phyloP scores from a whole-genome alignment of 1,284 basidiomycete species.

The Apiotrichum veenhuisii region DNA sequence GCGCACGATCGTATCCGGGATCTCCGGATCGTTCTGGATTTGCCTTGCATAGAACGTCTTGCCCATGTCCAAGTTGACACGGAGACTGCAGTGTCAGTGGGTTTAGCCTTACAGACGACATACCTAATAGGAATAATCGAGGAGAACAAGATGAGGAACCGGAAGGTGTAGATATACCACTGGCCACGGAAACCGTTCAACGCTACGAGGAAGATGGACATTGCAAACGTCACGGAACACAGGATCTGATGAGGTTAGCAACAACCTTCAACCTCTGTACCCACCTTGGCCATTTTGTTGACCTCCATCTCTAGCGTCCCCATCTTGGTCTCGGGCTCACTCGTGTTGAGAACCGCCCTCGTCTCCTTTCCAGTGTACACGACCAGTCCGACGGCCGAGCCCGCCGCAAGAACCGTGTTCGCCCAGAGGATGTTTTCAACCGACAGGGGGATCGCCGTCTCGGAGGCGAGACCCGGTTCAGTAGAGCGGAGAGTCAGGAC shows the following conservation, averaged over 20 bases:
- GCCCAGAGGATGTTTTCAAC: constrained; percentile 97
- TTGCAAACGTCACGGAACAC: constrained; percentile 85
- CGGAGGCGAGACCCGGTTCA: constrained; percentile 53
- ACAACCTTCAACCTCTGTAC: constrained; percentile 12
- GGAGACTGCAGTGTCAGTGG: constrained; percentile 73
- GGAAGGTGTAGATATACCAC: constrained; percentile 95
- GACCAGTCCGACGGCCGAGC: constrained; percentile 86
- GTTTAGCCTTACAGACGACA: not conserved
- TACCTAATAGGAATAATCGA: constrained; percentile 99
- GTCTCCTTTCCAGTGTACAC: constrained; percentile 94
- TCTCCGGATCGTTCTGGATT: constrained; percentile 89
- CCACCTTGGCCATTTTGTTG: constrained; percentile 88
- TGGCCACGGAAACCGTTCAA: constrained; percentile 92
- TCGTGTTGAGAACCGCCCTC: constrained; percentile 98
- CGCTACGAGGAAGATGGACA: constrained; percentile 88
- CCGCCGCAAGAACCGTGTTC: constrained; percentile 94
- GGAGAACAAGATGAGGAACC: constrained; percentile 96
- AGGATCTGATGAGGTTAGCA: constrained; percentile 62
- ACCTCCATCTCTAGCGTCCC: constrained; percentile 92
- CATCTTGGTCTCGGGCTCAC: constrained; percentile 91
- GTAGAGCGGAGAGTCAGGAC: constrained; percentile 72
- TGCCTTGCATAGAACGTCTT: constrained; percentile 96
- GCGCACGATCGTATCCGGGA: constrained; percentile 90
- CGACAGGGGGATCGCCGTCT: constrained; percentile 71
- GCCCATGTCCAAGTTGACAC: constrained; percentile 99